Conservation (phyloP, 257 asterid genomes). For the Buddleja alternifolia region DNA sequence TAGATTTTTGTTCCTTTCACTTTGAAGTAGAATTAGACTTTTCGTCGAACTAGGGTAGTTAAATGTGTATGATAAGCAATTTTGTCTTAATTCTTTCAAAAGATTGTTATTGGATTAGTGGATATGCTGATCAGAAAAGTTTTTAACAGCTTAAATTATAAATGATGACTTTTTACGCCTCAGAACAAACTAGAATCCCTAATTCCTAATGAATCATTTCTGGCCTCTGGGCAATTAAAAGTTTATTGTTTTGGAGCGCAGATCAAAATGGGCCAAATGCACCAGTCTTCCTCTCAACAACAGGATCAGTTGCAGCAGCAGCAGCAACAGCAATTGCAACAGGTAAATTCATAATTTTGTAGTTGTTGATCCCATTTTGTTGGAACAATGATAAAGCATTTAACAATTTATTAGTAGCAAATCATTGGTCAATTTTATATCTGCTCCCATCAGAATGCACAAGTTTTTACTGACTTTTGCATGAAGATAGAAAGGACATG, state of each 20-base stretch:
- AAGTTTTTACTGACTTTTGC: neutral
- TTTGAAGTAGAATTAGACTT: neutral
- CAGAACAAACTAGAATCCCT: conserved; percentile 22
- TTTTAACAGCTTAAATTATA: conserved; percentile 5
- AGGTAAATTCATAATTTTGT: conserved; percentile 40
- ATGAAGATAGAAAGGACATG: conserved; percentile 19
- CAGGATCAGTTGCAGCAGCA: conserved; percentile 68
- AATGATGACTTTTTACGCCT: neutral
- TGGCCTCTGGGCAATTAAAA: conserved; percentile 4
- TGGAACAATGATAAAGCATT: conserved; percentile 13
- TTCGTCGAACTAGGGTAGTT: neutral
- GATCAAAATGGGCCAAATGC: conserved; percentile 66
- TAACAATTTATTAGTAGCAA: neutral
- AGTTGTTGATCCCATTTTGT: conserved; percentile 12
- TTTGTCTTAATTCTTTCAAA: neutral
- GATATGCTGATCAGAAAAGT: neutral
- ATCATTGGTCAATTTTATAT: neutral
- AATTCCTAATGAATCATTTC: neutral
- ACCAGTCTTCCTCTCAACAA: conserved; percentile 61
- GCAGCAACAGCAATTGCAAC: conserved; percentile 56
- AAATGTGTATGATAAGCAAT: neutral
- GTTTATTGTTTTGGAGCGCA: conserved; percentile 33
- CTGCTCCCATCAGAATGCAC: too few species aligned
- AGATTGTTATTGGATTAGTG: neutral
- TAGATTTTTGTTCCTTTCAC: conserved; percentile 1